Conservation (phyloP, 257 asterid genomes). For the Phtheirospermum japonicum region DNA sequence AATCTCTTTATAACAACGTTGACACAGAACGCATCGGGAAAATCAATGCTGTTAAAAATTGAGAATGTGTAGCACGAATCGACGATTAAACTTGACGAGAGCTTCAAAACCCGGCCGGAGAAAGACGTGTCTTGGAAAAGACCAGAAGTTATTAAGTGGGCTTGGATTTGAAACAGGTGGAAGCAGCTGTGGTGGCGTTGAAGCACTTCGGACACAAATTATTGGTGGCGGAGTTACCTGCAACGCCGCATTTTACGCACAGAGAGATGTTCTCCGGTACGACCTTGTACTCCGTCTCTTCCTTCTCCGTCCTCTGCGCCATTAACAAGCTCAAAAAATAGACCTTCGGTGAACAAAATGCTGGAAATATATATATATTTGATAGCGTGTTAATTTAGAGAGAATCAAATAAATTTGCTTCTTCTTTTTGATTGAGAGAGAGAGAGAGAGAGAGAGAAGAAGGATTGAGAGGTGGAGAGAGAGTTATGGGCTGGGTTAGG, state of each 20-base stretch:
- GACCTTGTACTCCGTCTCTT: conserved; percentile 74
- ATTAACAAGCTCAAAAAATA: conserved; percentile 30
- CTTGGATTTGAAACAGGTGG: too few relatives aligned
- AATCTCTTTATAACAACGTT: too few relatives aligned
- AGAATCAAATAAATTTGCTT: too few relatives aligned
- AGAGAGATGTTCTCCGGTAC: conserved; percentile 67
- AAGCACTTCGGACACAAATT: background rate
- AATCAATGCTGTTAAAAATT: too few relatives aligned
- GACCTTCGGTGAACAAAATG: background rate
- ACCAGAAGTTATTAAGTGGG: too few relatives aligned
- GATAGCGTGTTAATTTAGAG: too few relatives aligned
- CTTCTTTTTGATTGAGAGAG: background rate
- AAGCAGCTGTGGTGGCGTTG: background rate
- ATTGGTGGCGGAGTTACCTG: conserved; percentile 29
- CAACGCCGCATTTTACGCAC: conserved; percentile 68
- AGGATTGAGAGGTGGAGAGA: conserved; percentile 15
- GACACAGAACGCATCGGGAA: too few relatives aligned
- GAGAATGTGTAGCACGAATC: too few relatives aligned
- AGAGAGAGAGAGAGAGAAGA: too few relatives aligned
- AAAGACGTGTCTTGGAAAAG: too few relatives aligned
- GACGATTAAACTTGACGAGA: too few relatives aligned
- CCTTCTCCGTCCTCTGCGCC: conserved; percentile 90
- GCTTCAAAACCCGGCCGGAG: too few relatives aligned
- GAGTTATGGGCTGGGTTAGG: conserved; percentile 28
- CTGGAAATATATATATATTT: background rate